Base-by-base conservation (phyloP, 2,329 filamentous ascomycete genomes). In the Botryotinia convoluta region DNA sequence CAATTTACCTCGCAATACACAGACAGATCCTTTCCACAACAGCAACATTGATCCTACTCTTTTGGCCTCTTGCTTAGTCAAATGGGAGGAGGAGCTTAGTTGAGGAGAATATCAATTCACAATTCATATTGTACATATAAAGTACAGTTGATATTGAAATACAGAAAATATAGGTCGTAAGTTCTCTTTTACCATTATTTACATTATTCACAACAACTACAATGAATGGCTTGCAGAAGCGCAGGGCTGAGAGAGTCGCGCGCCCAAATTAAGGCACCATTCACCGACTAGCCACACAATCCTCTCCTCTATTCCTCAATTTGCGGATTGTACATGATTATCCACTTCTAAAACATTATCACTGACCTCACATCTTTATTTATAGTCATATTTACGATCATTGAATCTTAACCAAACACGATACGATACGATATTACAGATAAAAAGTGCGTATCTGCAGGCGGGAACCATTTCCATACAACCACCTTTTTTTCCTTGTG, bases 321-420 rank as follows among this genome's bases (percentile, higher is more conserved):
- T 72, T 45, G 14, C 32, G 16, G 16, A 39, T 71, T 37, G 44
- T 48, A 67, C 62, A 68, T 68, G 39, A 42, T 44, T n/a, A 59
- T 62, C 42, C 29, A 35, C 48, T 51, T 61, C 65, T 18, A 37
- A 72, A 59, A 35, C 70, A 68, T 42, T 48, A 29, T 68, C 65
- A 69, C 39, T 73, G 77, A 75, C 69, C 62, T 73, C 64, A 48
- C 48, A 37, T 71, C 61, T 75, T 70, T 74, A 72, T 71, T 73
- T 71, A 64, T 57, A 75, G 65, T 71, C 69, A 76, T 74, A 74
- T 37, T 48, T 48, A 67, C 37, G n/a, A 59, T 72, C 62, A 48
- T 72, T 72, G 62, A 45, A 26, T 74, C 73, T 63, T 77, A 63
- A 77, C 76, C 74, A 77, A 69, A 76, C 75, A 77, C 75, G 72